Evolutionary conservation across 768 basidiomycete genomes (phyloP).

Genomic region (Mycena olivaceomarginata): DNA sequence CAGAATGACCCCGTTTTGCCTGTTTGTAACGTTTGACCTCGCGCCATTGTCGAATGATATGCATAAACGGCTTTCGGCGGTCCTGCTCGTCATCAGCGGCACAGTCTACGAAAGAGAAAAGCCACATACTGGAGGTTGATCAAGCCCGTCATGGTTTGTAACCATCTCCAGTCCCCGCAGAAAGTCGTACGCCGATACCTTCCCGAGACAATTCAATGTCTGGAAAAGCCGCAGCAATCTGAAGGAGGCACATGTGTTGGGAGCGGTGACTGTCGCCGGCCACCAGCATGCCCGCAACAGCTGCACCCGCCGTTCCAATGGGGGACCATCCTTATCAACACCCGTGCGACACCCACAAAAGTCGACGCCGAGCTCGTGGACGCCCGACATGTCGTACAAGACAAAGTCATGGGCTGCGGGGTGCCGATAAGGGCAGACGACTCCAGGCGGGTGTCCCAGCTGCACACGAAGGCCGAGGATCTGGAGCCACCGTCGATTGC

Average conservation of each 20-base stretch:
- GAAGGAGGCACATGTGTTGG: conserved; percentile 38
- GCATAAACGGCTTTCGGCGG: conserved; percentile 36
- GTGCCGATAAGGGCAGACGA: not conserved
- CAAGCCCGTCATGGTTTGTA: conserved; percentile 12
- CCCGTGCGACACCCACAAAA: conserved; percentile 35
- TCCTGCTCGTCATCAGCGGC: conserved; percentile 10
- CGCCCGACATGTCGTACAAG: conserved; percentile 25
- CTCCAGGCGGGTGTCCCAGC: conserved; percentile 29
- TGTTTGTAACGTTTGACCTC: conserved; percentile 24
- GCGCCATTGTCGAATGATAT: conserved; percentile 31
- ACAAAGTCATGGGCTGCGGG: not conserved
- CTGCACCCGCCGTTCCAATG: conserved; percentile 11
- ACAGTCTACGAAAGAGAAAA: not conserved
- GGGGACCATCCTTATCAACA: not conserved
- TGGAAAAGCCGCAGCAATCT: conserved; percentile 32
- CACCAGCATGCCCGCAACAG: conserved; percentile 39
- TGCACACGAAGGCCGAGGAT: conserved; percentile 38
- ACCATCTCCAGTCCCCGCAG: conserved; percentile 12
- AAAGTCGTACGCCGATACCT: conserved; percentile 39
- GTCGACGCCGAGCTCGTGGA: conserved; percentile 34
- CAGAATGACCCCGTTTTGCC: conserved; percentile 29
- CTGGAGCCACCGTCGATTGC: conserved; percentile 3
- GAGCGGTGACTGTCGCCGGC: conserved; percentile 31
- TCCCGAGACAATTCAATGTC: conserved; percentile 35
- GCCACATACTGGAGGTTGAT: conserved; percentile 15